Percentiles rank a stretch among this genome's conserved stretches.
Evolutionary conservation across 129 eudicot genomes (phyloP).

Genomic region (Saussurea involucrata): DNA sequence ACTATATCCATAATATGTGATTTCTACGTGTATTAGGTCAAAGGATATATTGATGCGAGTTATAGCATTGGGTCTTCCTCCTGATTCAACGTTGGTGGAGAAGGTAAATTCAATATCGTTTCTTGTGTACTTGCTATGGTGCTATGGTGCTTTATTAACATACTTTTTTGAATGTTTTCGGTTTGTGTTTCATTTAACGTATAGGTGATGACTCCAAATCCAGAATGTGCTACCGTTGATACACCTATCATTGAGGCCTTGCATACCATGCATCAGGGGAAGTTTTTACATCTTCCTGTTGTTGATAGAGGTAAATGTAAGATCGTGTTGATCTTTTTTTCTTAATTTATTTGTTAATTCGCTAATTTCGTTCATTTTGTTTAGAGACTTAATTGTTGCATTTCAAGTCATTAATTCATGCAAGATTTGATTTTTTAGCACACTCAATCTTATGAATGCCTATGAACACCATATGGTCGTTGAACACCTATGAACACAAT

Average conservation of each 20-base stretch:
- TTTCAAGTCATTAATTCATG: not conserved
- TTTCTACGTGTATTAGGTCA: slow-evolving; percentile 44
- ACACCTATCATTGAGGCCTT: slow-evolving; percentile 95
- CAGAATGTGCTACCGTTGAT: slow-evolving; percentile 87
- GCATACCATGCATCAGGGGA: slow-evolving; percentile 94
- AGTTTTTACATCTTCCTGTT: slow-evolving; percentile 93
- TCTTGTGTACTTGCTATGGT: not conserved
- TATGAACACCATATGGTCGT: no score
- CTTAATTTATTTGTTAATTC: not conserved
- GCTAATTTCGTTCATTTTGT: not conserved
- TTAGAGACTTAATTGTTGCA: not conserved
- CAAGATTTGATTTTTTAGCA: not conserved
- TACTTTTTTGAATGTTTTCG: not conserved
- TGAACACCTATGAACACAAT: no score
- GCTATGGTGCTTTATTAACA: not conserved
- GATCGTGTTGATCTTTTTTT: not conserved
- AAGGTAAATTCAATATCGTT: slow-evolving; percentile 39
- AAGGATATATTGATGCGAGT: slow-evolving; percentile 93
- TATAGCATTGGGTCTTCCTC: slow-evolving; percentile 69
- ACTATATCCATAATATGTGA: not conserved
- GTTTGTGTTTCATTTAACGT: slow-evolving; percentile 5
- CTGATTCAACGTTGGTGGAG: slow-evolving; percentile 84
- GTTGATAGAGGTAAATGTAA: slow-evolving; percentile 70
- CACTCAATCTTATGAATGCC: not conserved
- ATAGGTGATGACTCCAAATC: slow-evolving; percentile 97